Evolutionary conservation across 2,329 filamentous ascomycete genomes (phyloP).

Genomic region (Aspergillus intermedius): DNA sequence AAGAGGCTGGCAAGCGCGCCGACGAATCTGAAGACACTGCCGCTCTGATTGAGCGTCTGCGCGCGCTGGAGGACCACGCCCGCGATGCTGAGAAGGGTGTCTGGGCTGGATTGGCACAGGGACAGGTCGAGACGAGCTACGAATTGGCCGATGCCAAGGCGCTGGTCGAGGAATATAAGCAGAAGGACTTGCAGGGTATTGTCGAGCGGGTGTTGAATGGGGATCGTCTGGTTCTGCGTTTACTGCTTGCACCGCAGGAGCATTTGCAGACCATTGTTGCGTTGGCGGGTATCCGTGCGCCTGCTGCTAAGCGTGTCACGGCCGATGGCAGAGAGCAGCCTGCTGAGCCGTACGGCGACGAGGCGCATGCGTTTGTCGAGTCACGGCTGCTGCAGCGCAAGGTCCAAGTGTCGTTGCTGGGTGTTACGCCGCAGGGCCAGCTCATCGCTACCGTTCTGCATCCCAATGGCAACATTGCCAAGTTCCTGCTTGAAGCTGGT

Average conservation of each 20-base stretch:
- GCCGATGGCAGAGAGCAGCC: conserved; percentile 73
- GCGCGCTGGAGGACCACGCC: conserved; percentile 69
- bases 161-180: conserved; percentile 79
- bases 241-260: conserved; percentile 72
- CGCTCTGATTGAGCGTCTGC: conserved; percentile 68
- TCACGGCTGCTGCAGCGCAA: conserved; percentile 76
- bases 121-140: conserved; percentile 67
- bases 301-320: conserved; percentile 77
- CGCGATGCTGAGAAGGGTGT: conserved; percentile 73
- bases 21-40: conserved; percentile 73
- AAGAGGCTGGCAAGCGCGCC: conserved; percentile 79
- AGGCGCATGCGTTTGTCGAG: conserved; percentile 84
- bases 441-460: conserved; percentile 84
- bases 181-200: conserved; percentile 73
- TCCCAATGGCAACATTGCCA: conserved; percentile 85
- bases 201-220: conserved; percentile 88
- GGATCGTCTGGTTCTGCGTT: conserved; percentile 77
- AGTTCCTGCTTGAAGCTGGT: conserved; percentile 81
- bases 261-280: conserved; percentile 86
- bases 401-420: conserved; percentile 75
- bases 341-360: conserved; percentile 83
- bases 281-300: conserved; percentile 80
- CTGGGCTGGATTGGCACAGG: conserved; percentile 61
- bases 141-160: conserved; percentile 69
- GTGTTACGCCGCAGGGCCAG: conserved; percentile 82